A percentile compares a stretch with the other conserved stretches of the same genome.
Evolutionary conservation across 2,329 filamentous ascomycete genomes (phyloP).

Genomic region (Neoascochyta sp.): DNA sequence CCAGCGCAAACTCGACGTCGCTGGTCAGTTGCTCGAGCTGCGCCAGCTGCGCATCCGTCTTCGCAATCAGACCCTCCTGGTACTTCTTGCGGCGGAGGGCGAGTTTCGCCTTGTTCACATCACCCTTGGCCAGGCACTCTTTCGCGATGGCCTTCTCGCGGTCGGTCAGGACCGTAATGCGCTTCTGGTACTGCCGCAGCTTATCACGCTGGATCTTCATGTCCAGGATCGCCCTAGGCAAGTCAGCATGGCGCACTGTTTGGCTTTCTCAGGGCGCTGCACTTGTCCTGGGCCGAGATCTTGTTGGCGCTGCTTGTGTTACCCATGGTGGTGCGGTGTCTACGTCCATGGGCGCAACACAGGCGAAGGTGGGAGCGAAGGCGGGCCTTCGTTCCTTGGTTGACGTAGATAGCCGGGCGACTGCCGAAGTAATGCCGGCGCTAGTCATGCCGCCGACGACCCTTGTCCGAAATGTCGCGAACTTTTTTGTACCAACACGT

Average conservation of each 20-base stretch:
- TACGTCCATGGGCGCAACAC: conserved; percentile 20
- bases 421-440: conserved; percentile 8
- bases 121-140: conserved; percentile 73
- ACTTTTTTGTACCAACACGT: too few species aligned
- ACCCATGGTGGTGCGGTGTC: conserved; percentile 52
- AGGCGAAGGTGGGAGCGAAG: conserved; percentile 12
- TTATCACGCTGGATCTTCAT: conserved; percentile 97
- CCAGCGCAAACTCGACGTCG: conserved; percentile 90
- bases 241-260: conserved; percentile 8
- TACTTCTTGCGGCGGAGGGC: conserved; percentile 95
- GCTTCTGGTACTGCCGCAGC: conserved; percentile 91
- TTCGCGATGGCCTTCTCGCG: conserved; percentile 83
- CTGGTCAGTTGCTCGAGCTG: conserved; percentile 85
- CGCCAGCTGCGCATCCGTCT: conserved; percentile 91
- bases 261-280: conserved; percentile 26
- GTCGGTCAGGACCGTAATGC: conserved; percentile 79
- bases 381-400: conserved; percentile 24
- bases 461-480: conserved; percentile 11
- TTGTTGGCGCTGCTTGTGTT: conserved; percentile 62
- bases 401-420: conserved; percentile 14
- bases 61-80: conserved; percentile 81
- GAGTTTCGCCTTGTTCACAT: conserved; percentile 77
- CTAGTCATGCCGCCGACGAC: conserved; percentile 32
- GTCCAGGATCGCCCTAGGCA: conserved; percentile 82
- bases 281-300: conserved; percentile 84